Percentiles rank a stretch among this genome's conserved stretches.
Evolutionary conservation across 163 green algal genomes (phyloP).

Genomic region (Trebouxiophyceae sp.): DNA sequence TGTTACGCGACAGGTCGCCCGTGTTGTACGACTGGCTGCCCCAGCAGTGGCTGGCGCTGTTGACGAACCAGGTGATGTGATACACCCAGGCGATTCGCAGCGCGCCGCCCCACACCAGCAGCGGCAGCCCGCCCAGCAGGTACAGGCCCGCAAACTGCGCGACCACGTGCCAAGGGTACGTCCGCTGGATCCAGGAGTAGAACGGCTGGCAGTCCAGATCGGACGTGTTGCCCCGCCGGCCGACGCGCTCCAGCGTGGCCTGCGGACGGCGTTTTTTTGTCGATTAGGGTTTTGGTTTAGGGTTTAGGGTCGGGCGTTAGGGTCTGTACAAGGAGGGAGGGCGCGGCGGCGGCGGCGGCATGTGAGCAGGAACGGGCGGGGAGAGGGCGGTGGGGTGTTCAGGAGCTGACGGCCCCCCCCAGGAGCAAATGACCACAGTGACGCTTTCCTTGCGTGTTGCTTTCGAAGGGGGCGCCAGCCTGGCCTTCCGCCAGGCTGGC

Average conservation of each 20-base stretch:
- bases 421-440: neutral
- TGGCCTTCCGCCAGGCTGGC: no score
- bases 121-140: slow-evolving; percentile 62
- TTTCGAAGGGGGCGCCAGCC: no score
- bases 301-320: no score
- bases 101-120: slow-evolving; percentile 79
- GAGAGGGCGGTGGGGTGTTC: no score
- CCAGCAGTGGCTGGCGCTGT: slow-evolving; percentile 91
- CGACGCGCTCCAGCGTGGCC: slow-evolving; percentile 70
- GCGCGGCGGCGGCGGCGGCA: no score
- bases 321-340: no score
- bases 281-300: no score
- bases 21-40: slow-evolving; percentile 88
- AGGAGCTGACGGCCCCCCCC: no score
- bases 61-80: slow-evolving; percentile 99
- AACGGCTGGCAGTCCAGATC: slow-evolving; percentile 82
- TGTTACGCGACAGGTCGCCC: slow-evolving; percentile 83
- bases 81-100: slow-evolving; percentile 92
- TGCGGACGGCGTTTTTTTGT: no score
- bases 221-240: slow-evolving; percentile 67
- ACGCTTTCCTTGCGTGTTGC: no score
- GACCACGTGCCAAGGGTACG: slow-evolving; percentile 83
- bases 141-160: slow-evolving; percentile 69
- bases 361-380: no score
- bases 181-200: slow-evolving; percentile 71